Conservation (phyloP, 345 rosid species). For the Lepidium didymum region DNA sequence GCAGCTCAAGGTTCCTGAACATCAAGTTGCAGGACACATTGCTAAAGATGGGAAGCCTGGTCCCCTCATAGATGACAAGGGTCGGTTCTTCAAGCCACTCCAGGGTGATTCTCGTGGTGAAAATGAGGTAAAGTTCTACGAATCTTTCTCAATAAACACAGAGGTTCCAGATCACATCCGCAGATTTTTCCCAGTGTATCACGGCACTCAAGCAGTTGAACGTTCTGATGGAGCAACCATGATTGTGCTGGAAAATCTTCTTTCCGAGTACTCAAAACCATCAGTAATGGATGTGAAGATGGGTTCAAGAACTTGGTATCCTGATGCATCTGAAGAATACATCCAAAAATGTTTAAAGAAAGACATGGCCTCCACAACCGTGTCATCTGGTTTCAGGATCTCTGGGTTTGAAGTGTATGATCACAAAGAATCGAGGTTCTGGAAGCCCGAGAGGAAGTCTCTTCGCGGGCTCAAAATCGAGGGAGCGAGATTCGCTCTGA, state of each 20-base stretch:
- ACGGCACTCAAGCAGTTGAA: conserved; percentile 64
- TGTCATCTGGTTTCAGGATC: conserved; percentile 65
- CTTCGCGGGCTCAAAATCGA: conserved; percentile 38
- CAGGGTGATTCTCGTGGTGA: conserved; percentile 64
- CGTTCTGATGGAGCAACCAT: conserved; percentile 78
- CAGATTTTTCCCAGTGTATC: conserved; percentile 57
- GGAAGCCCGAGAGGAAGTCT: conserved; percentile 61
- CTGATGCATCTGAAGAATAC: conserved; percentile 67
- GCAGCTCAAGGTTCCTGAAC: conserved; percentile 75
- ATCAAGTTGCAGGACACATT: conserved; percentile 94
- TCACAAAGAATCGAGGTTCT: conserved; percentile 38
- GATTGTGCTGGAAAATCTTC: conserved; percentile 61
- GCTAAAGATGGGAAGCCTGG: conserved; percentile 60
- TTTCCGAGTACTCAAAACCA: conserved; percentile 34
- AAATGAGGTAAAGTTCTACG: conserved; percentile 66
- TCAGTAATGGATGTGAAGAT: conserved; percentile 82
- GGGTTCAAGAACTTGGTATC: conserved; percentile 97
- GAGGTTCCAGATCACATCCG: conserved; percentile 62
- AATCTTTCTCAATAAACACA: conserved; percentile 47
- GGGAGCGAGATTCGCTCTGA: conserved; percentile 47
- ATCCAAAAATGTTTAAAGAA: conserved; percentile 53
- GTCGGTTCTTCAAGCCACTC: conserved; percentile 87
- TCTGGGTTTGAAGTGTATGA: conserved; percentile 59
- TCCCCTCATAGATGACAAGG: conserved; percentile 74
- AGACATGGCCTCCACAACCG: conserved; percentile 49